phyloP scores from a whole-genome alignment of 2,329 filamentous ascomycete genomes.

The Aspergillus nomiae region DNA sequence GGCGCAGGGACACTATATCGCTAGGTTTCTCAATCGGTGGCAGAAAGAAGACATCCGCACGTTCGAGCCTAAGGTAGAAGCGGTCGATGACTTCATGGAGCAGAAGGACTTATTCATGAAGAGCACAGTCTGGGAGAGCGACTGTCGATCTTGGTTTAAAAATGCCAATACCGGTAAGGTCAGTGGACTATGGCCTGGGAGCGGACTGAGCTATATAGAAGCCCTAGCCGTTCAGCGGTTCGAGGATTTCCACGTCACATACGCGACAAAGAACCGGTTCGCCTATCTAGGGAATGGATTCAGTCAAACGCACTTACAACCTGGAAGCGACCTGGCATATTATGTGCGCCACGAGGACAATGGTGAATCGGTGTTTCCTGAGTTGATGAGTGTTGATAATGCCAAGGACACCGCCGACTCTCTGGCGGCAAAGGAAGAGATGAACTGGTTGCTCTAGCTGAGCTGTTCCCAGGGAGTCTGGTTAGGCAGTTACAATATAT shows the following conservation, averaged over 20 bases:
- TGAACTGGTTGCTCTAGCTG: not conserved
- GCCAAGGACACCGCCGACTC: constrained; percentile 10
- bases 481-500: not conserved
- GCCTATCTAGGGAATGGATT: constrained; percentile 22
- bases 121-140: not conserved
- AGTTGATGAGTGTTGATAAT: not conserved
- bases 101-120: not conserved
- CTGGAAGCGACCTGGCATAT: constrained; percentile 10
- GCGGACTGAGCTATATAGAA: not conserved
- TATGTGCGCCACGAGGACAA: constrained; percentile 26
- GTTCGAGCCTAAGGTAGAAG: not conserved
- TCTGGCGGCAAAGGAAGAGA: not conserved
- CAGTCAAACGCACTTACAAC: constrained; percentile 12
- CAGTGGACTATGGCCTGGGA: not conserved
- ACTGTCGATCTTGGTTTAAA: not conserved
- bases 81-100: not conserved
- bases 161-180: not conserved
- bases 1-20: not conserved
- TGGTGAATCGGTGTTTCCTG: not conserved
- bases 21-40: not conserved
- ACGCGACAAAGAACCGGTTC: constrained; percentile 11
- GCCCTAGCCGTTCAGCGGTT: not conserved
- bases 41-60: not conserved
- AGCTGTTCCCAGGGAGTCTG: not conserved
- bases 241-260: not conserved